Conservation (phyloP, 1,284 basidiomycete genomes). For the Ceraceosorus guamensis region DNA sequence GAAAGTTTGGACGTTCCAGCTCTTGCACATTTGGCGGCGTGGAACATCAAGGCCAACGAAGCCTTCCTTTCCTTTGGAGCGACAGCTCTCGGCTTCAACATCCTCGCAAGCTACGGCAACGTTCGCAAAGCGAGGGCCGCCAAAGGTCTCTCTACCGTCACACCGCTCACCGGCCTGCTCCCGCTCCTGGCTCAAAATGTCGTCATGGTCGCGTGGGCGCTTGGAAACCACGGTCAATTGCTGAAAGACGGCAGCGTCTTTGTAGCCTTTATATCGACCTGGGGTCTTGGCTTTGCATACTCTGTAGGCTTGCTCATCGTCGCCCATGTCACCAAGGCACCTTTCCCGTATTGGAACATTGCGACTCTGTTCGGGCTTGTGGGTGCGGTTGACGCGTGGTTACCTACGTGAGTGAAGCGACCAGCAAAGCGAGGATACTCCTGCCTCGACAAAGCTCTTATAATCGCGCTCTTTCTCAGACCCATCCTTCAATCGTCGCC, state of each 20-base stretch:
- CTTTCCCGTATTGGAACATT: slow-evolving; percentile 80
- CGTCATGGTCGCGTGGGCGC: slow-evolving; percentile 72
- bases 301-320: slow-evolving; percentile 83
- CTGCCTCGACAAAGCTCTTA: not conserved
- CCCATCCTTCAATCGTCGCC: slow-evolving; percentile 65
- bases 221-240: slow-evolving; percentile 46
- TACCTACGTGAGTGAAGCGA: slow-evolving; percentile 6
- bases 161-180: slow-evolving; percentile 66
- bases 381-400: slow-evolving; percentile 64
- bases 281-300: slow-evolving; percentile 72
- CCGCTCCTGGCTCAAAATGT: slow-evolving; percentile 68
- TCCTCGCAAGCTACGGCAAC: slow-evolving; percentile 55
- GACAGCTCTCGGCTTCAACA: slow-evolving; percentile 72
- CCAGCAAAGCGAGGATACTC: not conserved
- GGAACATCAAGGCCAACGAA: slow-evolving; percentile 71
- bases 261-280: slow-evolving; percentile 78
- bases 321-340: slow-evolving; percentile 76
- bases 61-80: slow-evolving; percentile 75
- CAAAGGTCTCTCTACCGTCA: slow-evolving; percentile 46
- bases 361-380: slow-evolving; percentile 75
- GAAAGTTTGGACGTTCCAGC: slow-evolving; percentile 51
- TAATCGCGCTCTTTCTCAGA: slow-evolving; percentile 18
- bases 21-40: slow-evolving; percentile 15
- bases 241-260: slow-evolving; percentile 53
- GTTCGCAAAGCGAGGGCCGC: slow-evolving; percentile 22